phyloP scores from a whole-genome alignment of 345 rosid species.

The Cardamine resedifolia region DNA sequence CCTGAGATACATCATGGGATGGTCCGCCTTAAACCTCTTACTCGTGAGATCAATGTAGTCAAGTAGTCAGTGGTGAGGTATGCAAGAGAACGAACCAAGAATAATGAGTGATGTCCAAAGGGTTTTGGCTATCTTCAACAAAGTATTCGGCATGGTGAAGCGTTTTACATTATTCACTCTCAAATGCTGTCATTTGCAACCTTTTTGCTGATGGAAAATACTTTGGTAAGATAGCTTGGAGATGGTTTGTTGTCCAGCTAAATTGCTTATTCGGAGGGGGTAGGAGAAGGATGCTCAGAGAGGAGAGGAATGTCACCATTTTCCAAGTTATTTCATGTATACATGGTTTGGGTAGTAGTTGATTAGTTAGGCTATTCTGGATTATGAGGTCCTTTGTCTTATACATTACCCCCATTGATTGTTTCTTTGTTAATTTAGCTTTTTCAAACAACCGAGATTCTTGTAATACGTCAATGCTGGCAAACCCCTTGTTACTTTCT shows the following conservation, averaged over 20 bases:
- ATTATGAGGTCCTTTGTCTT: conserved; percentile 9
- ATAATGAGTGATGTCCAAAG: neutral
- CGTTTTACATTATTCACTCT: neutral
- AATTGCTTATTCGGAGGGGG: neutral
- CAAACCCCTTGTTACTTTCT: conserved; percentile 2
- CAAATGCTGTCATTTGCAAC: conserved; percentile 14
- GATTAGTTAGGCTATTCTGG: conserved; percentile 20
- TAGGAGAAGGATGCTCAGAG: conserved; percentile 9
- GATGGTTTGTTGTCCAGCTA: conserved; percentile 7
- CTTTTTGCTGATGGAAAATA: conserved; percentile 9
- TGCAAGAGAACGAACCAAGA: conserved; percentile 18
- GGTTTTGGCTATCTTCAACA: neutral
- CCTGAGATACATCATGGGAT: conserved; percentile 35
- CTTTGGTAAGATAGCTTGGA: conserved; percentile 19
- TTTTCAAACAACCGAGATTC: neutral
- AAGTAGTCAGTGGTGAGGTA: conserved; percentile 29
- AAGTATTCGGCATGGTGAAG: conserved; percentile 4
- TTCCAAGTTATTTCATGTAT: conserved; percentile 7
- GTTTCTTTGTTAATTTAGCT: conserved; percentile 1
- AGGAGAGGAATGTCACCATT: conserved; percentile 2
- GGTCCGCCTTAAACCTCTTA: conserved; percentile 25
- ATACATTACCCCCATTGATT: neutral
- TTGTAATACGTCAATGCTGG: neutral
- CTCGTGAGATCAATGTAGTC: conserved; percentile 31
- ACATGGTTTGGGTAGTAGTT: conserved; percentile 9